These are phyloP conservation scores for Nymphaea colorata DNA, from an alignment of 164 flowering plant genomes.

Conservation along the genomic window DNA sequence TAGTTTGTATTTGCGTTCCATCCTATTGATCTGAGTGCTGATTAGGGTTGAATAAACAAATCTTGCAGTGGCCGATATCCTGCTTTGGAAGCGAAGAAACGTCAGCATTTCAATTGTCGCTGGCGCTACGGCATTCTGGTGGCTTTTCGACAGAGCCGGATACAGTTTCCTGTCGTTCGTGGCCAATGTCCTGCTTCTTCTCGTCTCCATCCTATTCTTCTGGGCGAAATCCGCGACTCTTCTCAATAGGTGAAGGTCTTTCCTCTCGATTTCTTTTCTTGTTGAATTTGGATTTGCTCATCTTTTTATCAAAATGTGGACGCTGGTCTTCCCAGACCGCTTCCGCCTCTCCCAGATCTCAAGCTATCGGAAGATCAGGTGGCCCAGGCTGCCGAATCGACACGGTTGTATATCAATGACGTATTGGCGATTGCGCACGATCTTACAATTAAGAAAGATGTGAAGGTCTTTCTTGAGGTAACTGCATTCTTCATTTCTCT, in stretches of 20 bases:
- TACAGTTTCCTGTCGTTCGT: conserved; percentile 41
- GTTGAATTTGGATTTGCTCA: not conserved
- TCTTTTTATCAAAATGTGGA: too few species aligned
- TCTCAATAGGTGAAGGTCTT: conserved; percentile 47
- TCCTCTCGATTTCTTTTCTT: not conserved
- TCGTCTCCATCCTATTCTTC: conserved; percentile 54
- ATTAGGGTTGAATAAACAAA: not conserved
- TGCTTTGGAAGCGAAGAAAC: conserved; percentile 55
- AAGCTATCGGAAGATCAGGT: conserved; percentile 59
- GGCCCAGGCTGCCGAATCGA: conserved; percentile 26
- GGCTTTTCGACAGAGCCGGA: conserved; percentile 58
- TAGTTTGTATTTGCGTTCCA: not conserved
- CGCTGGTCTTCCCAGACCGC: conserved; percentile 38
- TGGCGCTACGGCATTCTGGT: conserved; percentile 48
- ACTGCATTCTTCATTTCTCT: not conserved
- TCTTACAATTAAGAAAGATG: conserved; percentile 48
- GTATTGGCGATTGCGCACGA: conserved; percentile 46
- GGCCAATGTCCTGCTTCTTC: conserved; percentile 55
- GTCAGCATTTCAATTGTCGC: conserved; percentile 24
- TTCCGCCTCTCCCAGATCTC: conserved; percentile 80
- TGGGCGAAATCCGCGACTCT: conserved; percentile 87
- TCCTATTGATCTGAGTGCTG: not conserved
- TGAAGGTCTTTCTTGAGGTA: conserved; percentile 53
- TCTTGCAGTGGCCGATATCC: conserved; percentile 63
- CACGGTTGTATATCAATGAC: conserved; percentile 39